A percentile compares a stretch with the other conserved stretches of the same genome.
Evolutionary conservation across 768 basidiomycete species (phyloP).

Genomic region (Tricholoma terreum): DNA sequence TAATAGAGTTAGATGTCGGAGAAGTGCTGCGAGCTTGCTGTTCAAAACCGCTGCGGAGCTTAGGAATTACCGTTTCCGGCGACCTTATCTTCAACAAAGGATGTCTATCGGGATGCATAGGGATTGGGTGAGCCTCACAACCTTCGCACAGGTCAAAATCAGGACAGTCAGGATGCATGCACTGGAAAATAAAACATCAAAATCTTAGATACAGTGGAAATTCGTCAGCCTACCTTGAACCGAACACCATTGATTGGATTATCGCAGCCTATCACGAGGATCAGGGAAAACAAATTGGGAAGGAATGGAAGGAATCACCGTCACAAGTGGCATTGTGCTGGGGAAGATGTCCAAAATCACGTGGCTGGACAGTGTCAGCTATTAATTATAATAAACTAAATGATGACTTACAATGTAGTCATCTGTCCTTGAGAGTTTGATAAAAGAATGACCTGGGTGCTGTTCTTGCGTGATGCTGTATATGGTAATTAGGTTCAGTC

Average conservation of each 20-base stretch:
- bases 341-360: constrained; percentile 9
- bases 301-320: constrained; percentile 27
- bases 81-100: constrained; percentile 72
- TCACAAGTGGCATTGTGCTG: constrained; percentile 63
- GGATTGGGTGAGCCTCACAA: constrained; percentile 80
- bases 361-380: constrained; percentile 19
- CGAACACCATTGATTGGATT: constrained; percentile 57
- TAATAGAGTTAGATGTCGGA: background rate
- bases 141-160: constrained; percentile 79
- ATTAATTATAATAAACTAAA: background rate
- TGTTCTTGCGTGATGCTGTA: constrained; percentile 63
- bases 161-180: constrained; percentile 72
- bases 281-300: background rate
- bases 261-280: constrained; percentile 37
- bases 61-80: constrained; percentile 40
- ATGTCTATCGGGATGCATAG: constrained; percentile 69
- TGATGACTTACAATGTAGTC: constrained; percentile 55
- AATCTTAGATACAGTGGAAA: background rate
- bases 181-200: constrained; percentile 37
- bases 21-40: background rate
- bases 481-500: background rate
- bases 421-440: constrained; percentile 49
- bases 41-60: background rate
- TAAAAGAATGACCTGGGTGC: constrained; percentile 76
- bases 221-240: constrained; percentile 55